These are phyloP conservation scores for Zymoseptoria pseudotritici DNA, from an alignment of 2,329 filamentous ascomycete species.

Conservation along the genomic window DNA sequence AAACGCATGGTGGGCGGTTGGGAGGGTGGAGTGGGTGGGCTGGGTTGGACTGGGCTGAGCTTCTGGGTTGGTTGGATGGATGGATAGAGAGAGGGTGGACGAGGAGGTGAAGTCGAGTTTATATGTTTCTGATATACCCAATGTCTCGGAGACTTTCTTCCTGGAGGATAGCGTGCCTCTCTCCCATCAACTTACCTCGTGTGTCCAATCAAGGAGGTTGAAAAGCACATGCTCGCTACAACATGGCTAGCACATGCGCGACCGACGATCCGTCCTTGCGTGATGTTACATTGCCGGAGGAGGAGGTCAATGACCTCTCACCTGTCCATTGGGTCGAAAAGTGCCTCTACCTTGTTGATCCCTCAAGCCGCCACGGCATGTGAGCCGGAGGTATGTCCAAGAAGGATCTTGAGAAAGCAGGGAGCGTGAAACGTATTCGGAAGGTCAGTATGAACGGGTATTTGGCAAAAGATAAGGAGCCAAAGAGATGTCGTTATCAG, in stretches of 20 bases:
- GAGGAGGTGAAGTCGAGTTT: background rate
- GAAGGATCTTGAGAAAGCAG: background rate
- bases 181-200: background rate
- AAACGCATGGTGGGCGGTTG: conserved; percentile 20
- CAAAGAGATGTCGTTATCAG: conserved; percentile 10
- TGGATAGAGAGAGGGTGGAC: background rate
- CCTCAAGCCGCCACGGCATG: background rate
- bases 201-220: background rate
- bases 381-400: background rate
- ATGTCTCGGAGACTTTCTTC: background rate
- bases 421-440: background rate
- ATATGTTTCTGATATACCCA: background rate
- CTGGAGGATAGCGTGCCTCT: background rate
- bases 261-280: background rate
- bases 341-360: background rate
- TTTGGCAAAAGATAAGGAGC: background rate
- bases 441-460: background rate
- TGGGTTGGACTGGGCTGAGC: conserved; percentile 1
- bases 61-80: background rate
- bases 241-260: background rate
- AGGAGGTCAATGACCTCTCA: background rate
- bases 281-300: background rate
- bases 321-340: background rate
- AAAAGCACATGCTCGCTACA: background rate
- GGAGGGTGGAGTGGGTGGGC: background rate